phyloP scores from a whole-genome alignment of 225 moss, liverwort and hornwort species.

The Straminergon stramineum region DNA sequence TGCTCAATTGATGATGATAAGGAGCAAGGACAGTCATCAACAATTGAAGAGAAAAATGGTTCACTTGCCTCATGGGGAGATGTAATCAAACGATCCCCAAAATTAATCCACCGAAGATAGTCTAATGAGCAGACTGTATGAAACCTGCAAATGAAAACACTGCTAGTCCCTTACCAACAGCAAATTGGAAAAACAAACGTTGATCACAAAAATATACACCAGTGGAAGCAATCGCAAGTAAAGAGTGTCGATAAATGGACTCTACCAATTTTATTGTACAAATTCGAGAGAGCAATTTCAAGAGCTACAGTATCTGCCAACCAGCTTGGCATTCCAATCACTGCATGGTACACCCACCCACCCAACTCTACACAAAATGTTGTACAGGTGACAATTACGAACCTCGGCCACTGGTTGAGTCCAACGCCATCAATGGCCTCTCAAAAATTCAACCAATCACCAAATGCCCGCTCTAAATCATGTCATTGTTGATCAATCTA shows the following conservation, averaged over 20 bases:
- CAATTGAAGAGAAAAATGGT: background rate
- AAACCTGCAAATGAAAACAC: background rate
- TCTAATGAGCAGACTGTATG: background rate
- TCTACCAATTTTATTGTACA: slow-evolving; percentile 31
- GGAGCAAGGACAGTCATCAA: background rate
- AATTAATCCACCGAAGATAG: background rate
- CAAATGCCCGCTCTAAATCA: background rate
- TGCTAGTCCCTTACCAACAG: too few species aligned
- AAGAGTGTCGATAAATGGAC: background rate
- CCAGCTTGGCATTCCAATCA: background rate
- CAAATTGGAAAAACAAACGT: background rate
- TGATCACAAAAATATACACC: background rate
- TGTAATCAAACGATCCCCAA: background rate
- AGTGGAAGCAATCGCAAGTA: background rate
- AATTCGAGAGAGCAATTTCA: slow-evolving; percentile 16
- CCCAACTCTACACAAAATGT: slow-evolving; percentile 3
- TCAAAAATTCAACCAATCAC: background rate
- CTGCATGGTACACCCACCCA: background rate
- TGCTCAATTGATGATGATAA: background rate
- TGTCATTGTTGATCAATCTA: background rate
- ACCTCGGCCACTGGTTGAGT: background rate
- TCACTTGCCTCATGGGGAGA: background rate
- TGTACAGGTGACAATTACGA: slow-evolving; percentile 16
- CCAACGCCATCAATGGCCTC: background rate
- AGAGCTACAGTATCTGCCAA: background rate